Conservation (phyloP, 1,139 yeast species). For the Williopsis jadinii region DNA sequence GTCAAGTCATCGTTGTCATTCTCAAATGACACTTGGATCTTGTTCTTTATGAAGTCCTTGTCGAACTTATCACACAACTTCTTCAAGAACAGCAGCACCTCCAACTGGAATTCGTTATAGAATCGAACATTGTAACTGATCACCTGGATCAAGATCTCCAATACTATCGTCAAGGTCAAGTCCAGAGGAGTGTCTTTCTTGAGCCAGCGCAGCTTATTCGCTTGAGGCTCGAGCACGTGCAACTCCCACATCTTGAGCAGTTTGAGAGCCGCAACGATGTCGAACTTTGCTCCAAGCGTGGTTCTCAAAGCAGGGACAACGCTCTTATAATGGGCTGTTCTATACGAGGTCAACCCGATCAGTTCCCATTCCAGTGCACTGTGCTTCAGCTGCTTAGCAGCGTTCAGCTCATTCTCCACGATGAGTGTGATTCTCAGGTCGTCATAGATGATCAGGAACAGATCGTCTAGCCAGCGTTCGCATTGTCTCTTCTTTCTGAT, state of each 20-base stretch:
- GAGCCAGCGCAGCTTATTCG: conserved; percentile 9
- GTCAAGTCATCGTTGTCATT: conserved; percentile 20
- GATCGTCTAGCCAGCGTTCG: conserved; percentile 90
- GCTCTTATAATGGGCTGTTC: conserved; percentile 73
- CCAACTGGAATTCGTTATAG: conserved; percentile 29
- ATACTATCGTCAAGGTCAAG: conserved; percentile 25
- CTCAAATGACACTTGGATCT: conserved; percentile 24
- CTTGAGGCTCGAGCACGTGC: conserved; percentile 3
- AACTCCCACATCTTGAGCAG: conserved; percentile 28
- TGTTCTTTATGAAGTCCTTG: conserved; percentile 26
- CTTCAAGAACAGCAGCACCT: conserved; percentile 25
- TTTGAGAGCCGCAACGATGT: conserved; percentile 39
- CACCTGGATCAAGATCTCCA: conserved; percentile 25
- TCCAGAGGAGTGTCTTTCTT: conserved; percentile 17
- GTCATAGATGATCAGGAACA: conserved; percentile 81
- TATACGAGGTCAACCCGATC: conserved; percentile 71
- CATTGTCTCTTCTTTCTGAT: conserved; percentile 74
- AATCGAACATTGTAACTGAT: conserved; percentile 32
- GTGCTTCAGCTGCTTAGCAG: conserved; percentile 67
- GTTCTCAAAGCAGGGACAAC: conserved; percentile 77
- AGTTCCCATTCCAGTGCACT: conserved; percentile 93
- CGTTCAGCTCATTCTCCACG: conserved; percentile 77
- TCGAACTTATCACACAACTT: conserved; percentile 25
- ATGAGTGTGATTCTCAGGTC: conserved; percentile 79
- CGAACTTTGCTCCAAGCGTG: conserved; percentile 69